Evolutionary conservation across 345 rosid species (phyloP).

Genomic region (Gossypium bickii): DNA sequence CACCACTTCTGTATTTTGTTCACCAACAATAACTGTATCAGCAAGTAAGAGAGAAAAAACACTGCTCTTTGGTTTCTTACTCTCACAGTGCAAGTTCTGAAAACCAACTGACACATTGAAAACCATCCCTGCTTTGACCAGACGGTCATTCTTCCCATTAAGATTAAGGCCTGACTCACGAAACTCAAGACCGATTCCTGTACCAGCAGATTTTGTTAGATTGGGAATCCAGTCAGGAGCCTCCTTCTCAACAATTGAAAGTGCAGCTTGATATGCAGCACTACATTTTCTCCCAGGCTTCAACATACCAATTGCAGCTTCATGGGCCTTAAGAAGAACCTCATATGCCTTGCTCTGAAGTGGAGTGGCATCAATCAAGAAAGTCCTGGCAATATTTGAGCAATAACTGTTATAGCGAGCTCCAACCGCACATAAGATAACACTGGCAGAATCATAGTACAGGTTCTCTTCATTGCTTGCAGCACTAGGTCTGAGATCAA

Average conservation of each 20-base stretch:
- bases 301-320: slow-evolving; percentile 67
- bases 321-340: slow-evolving; percentile 86
- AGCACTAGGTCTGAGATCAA: slow-evolving; percentile 95
- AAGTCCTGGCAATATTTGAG: slow-evolving; percentile 80
- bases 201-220: slow-evolving; percentile 88
- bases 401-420: slow-evolving; percentile 87
- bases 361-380: slow-evolving; percentile 76
- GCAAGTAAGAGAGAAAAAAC: slow-evolving; percentile 72
- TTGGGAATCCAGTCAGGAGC: slow-evolving; percentile 68
- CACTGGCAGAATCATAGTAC: slow-evolving; percentile 85
- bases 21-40: slow-evolving; percentile 78
- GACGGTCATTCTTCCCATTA: slow-evolving; percentile 71
- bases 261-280: slow-evolving; percentile 72
- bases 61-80: slow-evolving; percentile 53
- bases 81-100: slow-evolving; percentile 66
- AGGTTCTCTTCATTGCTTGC: slow-evolving; percentile 76
- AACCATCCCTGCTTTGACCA: slow-evolving; percentile 60
- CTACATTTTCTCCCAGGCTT: slow-evolving; percentile 63
- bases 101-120: slow-evolving; percentile 92
- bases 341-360: slow-evolving; percentile 83
- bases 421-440: slow-evolving; percentile 84
- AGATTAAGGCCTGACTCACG: slow-evolving; percentile 81
- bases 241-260: slow-evolving; percentile 69
- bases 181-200: slow-evolving; percentile 95
- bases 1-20: slow-evolving; percentile 47